Evolutionary conservation across 257 asterid genomes (phyloP).

Genomic region (Plectranthus barbatus): DNA sequence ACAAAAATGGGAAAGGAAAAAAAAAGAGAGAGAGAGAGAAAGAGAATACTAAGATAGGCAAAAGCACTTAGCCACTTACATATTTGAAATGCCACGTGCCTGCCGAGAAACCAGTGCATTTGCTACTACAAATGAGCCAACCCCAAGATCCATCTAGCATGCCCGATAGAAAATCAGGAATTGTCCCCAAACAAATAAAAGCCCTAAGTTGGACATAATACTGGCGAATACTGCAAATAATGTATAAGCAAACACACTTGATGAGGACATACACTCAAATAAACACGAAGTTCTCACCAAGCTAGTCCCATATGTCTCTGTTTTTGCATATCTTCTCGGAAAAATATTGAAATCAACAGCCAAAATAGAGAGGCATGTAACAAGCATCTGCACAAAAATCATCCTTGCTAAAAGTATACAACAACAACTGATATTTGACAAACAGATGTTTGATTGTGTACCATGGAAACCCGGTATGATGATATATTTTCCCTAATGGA

Average conservation of each 20-base stretch:
- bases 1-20: conserved; percentile 3
- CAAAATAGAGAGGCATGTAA: conserved; percentile 69
- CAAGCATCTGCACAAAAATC: conserved; percentile 65
- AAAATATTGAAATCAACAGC: conserved; percentile 95
- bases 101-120: conserved; percentile 86
- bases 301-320: conserved; percentile 91
- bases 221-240: not conserved
- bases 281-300: conserved; percentile 45
- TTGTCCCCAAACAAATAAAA: not conserved
- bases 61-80: conserved; percentile 30
- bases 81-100: conserved; percentile 61
- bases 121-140: conserved; percentile 82
- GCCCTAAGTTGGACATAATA: not conserved
- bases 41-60: not conserved
- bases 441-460: conserved; percentile 24
- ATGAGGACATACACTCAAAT: not conserved
- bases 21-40: no score
- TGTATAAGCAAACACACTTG: not conserved
- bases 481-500: conserved; percentile 52
- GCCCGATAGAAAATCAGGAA: conserved; percentile 12
- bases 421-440: conserved; percentile 6
- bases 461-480: conserved; percentile 77
- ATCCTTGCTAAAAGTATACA: conserved; percentile 12
- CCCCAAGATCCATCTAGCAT: conserved; percentile 93
- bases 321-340: conserved; percentile 93